Evolutionary conservation across 352 stramenopile species (phyloP), one percentile per base, ranked within the genome.

Genomic region (Phytophthora ramorum): DNA sequence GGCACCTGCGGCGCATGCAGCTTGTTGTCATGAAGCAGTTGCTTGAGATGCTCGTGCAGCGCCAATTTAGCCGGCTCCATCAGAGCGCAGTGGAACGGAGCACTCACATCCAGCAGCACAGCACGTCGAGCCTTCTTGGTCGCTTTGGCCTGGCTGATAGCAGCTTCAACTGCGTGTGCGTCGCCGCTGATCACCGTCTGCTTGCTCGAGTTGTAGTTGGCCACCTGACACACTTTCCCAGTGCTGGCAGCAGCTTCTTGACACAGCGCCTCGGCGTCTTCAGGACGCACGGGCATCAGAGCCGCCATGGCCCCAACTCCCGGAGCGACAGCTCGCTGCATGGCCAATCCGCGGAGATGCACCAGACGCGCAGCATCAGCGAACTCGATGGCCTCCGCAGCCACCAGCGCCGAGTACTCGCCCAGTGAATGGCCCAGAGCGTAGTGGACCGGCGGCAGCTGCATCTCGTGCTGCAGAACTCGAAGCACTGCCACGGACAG

Each of bases 121-220:
- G 87, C 81, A 59, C 89, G 84, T 16, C 87, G 77, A 34, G 91
- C 87, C 63, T 81, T 85, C 63, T 89, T 89, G 54, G 84, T 70
- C 40, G 51, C 74, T 75, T 91, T 95, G 12, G 87, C 86, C 26
- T 85, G 69, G 19, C 55, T 53, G 22, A 91, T 81, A 0, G 85
- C 89, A 3, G 43, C 54, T 7, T 84, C 64, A 0, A 97, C 83
- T 13, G 86, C 80, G 0, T 45, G 19, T 13, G 56, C 58, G 30
- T 85, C 58, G 32, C 89, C 89, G 52, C 86, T 96, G 69, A 97
- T 84, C 50, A 97, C 89, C 26, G 84, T 84, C 79, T 97, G 89
- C 71, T 92, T 93, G 67, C 66, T 91, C 9, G 85, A 95, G 75
- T 97, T 97, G 75, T 94, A 93, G 74, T 97, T 97, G 59, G 89